Evolutionary conservation across 2,329 filamentous ascomycete species (phyloP).

Genomic region (Parasarocladium wereldwijsianum): DNA sequence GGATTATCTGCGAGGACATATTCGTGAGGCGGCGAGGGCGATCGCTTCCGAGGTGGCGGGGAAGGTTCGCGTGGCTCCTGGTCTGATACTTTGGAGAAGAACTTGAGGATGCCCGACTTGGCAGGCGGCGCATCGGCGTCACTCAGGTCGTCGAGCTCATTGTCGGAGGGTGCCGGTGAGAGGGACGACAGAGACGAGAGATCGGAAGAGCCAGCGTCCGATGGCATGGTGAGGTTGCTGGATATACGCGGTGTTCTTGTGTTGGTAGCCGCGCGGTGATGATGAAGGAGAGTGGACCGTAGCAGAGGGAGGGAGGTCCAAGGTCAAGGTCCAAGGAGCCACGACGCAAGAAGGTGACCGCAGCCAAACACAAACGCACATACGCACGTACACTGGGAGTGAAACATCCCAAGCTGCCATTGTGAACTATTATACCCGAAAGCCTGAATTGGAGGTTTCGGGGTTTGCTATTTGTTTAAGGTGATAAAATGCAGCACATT

Average conservation of each 20-base stretch:
- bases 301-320: no score
- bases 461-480: no score
- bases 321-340: no score
- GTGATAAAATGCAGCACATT: no score
- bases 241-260: no score
- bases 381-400: no score
- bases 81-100: conserved; percentile 46
- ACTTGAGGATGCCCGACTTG: conserved; percentile 49
- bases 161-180: conserved; percentile 28
- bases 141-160: conserved; percentile 32
- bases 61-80: conserved; percentile 40
- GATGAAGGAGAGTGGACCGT: no score
- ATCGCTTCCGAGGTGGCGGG: conserved; percentile 60
- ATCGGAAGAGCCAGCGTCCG: conserved; percentile 48
- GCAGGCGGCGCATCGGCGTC: conserved; percentile 17
- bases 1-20: conserved; percentile 80
- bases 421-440: no score
- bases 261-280: conserved; percentile 13
- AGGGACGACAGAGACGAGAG: conserved; percentile 42
- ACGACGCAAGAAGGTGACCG: no score
- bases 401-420: no score
- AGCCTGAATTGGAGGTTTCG: no score
- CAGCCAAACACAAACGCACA: no score
- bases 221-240: conserved; percentile 35
- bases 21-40: conserved; percentile 81